A percentile compares a stretch with the other conserved stretches of the same genome.
Evolutionary conservation across 2,329 filamentous ascomycete genomes (phyloP).

Genomic region (Hypoxylon sp.): DNA sequence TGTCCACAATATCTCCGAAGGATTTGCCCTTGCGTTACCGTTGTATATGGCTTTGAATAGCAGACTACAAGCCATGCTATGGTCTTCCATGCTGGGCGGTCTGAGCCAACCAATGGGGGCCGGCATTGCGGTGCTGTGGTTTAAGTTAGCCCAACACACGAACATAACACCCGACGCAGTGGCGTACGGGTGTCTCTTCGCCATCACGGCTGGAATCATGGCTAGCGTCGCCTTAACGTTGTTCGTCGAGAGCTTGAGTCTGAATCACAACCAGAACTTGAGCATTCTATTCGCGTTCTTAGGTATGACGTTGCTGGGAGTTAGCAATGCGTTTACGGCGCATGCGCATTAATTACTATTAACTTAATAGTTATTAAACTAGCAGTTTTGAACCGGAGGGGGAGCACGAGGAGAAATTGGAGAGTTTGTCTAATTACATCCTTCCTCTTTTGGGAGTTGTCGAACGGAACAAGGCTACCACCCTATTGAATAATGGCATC

Average conservation of each 20-base stretch:
- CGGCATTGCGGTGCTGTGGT: conserved; percentile 87
- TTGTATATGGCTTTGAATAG: conserved; percentile 91
- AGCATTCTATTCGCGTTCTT: conserved; percentile 86
- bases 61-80: conserved; percentile 84
- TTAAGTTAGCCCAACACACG: conserved; percentile 74
- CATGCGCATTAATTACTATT: conserved; percentile 56
- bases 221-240: conserved; percentile 91
- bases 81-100: conserved; percentile 87
- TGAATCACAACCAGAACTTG: conserved; percentile 84
- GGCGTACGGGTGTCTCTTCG: conserved; percentile 88
- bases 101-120: conserved; percentile 90
- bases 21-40: conserved; percentile 92
- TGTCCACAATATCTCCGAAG: conserved; percentile 98
- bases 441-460: background rate
- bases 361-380: background rate
- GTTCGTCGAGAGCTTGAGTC: conserved; percentile 85
- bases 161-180: conserved; percentile 67
- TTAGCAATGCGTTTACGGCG: conserved; percentile 88
- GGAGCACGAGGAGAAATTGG: background rate
- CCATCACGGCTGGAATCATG: conserved; percentile 93
- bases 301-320: conserved; percentile 88
- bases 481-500: conserved; percentile 21
- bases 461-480: conserved; percentile 8
- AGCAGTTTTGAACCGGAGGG: too few relatives aligned
- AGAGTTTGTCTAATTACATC: background rate